A percentile compares a stretch with the other conserved stretches of the same genome.
These are phyloP conservation scores for Xylariaceae sp. DNA, from an alignment of 2,329 filamentous ascomycete species.

Conservation along the genomic window DNA sequence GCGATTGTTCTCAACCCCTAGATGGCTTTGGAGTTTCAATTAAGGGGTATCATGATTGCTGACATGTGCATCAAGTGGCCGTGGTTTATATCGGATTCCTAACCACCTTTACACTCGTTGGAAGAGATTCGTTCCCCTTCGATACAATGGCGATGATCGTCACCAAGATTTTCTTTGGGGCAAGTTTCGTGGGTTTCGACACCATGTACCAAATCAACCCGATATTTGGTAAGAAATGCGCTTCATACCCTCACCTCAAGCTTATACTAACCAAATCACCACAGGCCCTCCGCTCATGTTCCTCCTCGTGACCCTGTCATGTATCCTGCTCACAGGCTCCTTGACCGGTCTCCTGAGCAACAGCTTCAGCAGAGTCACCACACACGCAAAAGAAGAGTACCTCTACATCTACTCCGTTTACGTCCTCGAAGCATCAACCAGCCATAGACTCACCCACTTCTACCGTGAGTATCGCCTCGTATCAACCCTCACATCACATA, in stretches of 20 bases:
- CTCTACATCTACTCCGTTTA: slow-evolving; percentile 68
- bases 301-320: slow-evolving; percentile 70
- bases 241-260: too few species aligned
- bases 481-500: slow-evolving; percentile 1
- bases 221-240: slow-evolving; percentile 46
- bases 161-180: slow-evolving; percentile 77
- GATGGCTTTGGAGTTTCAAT: too few species aligned
- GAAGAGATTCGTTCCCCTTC: slow-evolving; percentile 62
- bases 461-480: slow-evolving; percentile 40
- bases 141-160: slow-evolving; percentile 68
- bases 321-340: slow-evolving; percentile 73
- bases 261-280: slow-evolving; percentile 10
- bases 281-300: slow-evolving; percentile 56
- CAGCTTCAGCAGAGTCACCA: slow-evolving; percentile 62
- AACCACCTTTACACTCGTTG: slow-evolving; percentile 76
- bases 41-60: not conserved
- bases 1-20: not conserved
- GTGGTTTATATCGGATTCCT: slow-evolving; percentile 76
- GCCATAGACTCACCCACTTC: slow-evolving; percentile 64
- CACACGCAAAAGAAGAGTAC: slow-evolving; percentile 67
- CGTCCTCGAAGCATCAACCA: slow-evolving; percentile 61
- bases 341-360: slow-evolving; percentile 74
- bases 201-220: slow-evolving; percentile 57
- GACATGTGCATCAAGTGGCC: slow-evolving; percentile 9
- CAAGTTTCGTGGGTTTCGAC: slow-evolving; percentile 68